A percentile compares a stretch with the other conserved stretches of the same genome.
Evolutionary conservation across 208 protist species (phyloP).

Genomic region (Vickermania ingenoplastis): DNA sequence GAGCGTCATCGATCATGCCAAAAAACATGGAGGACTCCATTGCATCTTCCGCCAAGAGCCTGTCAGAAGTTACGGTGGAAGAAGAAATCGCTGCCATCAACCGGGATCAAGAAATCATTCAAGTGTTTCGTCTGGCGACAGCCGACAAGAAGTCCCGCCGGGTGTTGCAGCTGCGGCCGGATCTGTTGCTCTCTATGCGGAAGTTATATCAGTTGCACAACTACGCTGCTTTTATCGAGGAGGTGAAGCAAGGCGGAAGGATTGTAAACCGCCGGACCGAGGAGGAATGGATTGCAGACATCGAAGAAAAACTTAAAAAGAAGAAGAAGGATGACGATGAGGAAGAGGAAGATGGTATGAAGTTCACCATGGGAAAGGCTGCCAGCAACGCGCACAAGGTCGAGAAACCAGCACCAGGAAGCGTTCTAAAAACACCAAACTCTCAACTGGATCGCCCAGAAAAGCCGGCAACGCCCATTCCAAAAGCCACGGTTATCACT

Average conservation of each 20-base stretch:
- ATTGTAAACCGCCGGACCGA: slow-evolving; percentile 17
- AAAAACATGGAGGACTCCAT: background rate
- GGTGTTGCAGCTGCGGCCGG: slow-evolving; percentile 14
- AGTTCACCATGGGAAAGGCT: background rate
- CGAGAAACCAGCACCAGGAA: background rate
- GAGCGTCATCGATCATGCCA: background rate
- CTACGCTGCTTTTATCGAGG: slow-evolving; percentile 54
- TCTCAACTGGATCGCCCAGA: background rate
- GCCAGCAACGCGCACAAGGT: background rate
- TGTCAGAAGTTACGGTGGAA: background rate
- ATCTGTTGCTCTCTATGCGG: slow-evolving; percentile 45
- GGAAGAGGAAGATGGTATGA: slow-evolving; percentile 7
- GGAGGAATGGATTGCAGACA: slow-evolving; percentile 41
- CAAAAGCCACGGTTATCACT: background rate
- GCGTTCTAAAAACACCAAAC: background rate
- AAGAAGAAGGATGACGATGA: slow-evolving; percentile 1
- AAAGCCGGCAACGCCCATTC: background rate
- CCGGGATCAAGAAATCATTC: background rate
- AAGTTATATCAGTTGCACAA: slow-evolving; percentile 56
- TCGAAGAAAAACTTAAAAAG: slow-evolving; percentile 22
- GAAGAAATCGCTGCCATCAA: background rate
- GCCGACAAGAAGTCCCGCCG: background rate
- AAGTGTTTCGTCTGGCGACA: background rate
- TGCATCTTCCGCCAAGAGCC: background rate
- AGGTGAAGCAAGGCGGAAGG: slow-evolving; percentile 10